phyloP scores from a whole-genome alignment of 73 alveolate species.

The Paramecium caudatum region DNA sequence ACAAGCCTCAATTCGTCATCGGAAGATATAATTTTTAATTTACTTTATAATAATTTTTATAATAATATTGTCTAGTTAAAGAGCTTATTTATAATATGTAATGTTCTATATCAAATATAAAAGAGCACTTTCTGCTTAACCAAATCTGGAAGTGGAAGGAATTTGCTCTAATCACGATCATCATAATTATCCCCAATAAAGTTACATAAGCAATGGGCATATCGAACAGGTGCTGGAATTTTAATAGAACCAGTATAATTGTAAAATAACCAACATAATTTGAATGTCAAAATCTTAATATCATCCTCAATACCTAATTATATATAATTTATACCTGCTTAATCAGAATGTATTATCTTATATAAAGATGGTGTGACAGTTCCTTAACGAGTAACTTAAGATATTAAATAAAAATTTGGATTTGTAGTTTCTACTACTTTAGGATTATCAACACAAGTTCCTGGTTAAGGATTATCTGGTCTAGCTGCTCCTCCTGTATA shows the following conservation, averaged over 20 bases:
- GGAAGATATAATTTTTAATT: not conserved
- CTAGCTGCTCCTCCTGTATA: slow-evolving; percentile 62
- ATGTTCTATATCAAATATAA: slow-evolving; percentile 22
- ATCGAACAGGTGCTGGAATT: slow-evolving; percentile 93
- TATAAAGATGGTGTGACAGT: slow-evolving; percentile 64
- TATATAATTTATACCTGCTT: not conserved
- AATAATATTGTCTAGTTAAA: slow-evolving; percentile 13
- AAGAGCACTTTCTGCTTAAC: slow-evolving; percentile 55
- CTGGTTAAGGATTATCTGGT: slow-evolving; percentile 92
- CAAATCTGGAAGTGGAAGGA: slow-evolving; percentile 13
- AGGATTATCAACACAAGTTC: slow-evolving; percentile 92
- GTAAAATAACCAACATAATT: slow-evolving; percentile 94
- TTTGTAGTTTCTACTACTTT: slow-evolving; percentile 89
- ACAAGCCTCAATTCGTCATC: not conserved
- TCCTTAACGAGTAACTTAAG: slow-evolving; percentile 86
- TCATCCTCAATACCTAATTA: slow-evolving; percentile 83
- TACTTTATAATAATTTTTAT: slow-evolving; percentile 45
- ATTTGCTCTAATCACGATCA: slow-evolving; percentile 7
- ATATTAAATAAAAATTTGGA: slow-evolving; percentile 89
- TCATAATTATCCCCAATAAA: slow-evolving; percentile 87
- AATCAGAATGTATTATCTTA: slow-evolving; percentile 81
- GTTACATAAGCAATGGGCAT: slow-evolving; percentile 94
- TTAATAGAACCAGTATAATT: slow-evolving; percentile 95
- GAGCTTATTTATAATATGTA: not conserved
- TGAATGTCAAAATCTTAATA: slow-evolving; percentile 83